Conservation (phyloP, 371 early-diverging fungal genomes). For the Nematocida parisii region DNA sequence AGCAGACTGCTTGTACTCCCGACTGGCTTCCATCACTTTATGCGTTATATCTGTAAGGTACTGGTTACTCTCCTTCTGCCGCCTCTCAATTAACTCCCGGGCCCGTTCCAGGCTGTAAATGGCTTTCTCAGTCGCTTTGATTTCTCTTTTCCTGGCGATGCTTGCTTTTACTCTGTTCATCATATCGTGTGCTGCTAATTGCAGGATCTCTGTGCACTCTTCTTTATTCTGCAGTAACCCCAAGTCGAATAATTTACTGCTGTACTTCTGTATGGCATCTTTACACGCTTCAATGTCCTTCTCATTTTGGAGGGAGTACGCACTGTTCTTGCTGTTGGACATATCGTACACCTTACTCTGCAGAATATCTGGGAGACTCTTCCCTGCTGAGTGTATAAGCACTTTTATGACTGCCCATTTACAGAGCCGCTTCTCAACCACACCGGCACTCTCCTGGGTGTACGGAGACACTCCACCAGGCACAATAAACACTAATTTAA, state of each 20-base stretch:
- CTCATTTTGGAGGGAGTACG: background rate
- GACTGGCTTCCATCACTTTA: constrained; percentile 56
- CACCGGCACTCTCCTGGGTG: background rate
- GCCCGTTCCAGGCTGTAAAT: constrained; percentile 68
- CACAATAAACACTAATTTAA: constrained; percentile 49
- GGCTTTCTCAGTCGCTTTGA: constrained; percentile 64
- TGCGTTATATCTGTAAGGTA: constrained; percentile 61
- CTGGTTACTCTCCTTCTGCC: constrained; percentile 73
- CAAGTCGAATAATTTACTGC: constrained; percentile 13
- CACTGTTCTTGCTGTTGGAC: background rate
- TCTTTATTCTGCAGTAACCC: constrained; percentile 38
- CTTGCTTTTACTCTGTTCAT: constrained; percentile 45
- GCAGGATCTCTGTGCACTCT: constrained; percentile 61
- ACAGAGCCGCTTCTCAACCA: constrained; percentile 43
- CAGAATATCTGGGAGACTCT: constrained; percentile 22
- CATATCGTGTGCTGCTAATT: constrained; percentile 64
- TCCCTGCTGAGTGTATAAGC: constrained; percentile 16
- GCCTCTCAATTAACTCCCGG: constrained; percentile 76
- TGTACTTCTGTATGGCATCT: constrained; percentile 5
- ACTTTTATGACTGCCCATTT: constrained; percentile 43
- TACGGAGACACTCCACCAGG: constrained; percentile 21
- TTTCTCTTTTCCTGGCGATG: constrained; percentile 61
- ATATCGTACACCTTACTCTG: constrained; percentile 1
- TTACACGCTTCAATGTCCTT: constrained; percentile 28
- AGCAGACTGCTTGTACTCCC: constrained; percentile 86